Evolutionary conservation across 306 rosid genomes (phyloP).

Genomic region (Begonia fuchsioides): DNA sequence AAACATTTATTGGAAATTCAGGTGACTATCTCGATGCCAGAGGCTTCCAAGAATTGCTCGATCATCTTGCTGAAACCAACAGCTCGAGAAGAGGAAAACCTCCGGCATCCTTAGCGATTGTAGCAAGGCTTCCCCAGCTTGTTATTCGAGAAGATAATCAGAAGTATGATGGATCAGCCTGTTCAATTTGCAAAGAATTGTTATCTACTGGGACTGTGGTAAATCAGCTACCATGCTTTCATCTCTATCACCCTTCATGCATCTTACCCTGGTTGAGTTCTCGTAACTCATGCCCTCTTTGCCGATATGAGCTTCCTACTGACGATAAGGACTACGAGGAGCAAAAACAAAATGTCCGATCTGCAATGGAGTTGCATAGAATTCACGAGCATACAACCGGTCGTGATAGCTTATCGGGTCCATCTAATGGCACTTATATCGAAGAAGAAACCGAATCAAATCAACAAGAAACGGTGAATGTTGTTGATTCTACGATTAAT

Average conservation of each 20-base stretch:
- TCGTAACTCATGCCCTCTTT: conserved; percentile 87
- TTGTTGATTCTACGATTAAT: conserved; percentile 12
- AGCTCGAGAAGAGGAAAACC: conserved; percentile 81
- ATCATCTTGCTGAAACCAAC: conserved; percentile 61
- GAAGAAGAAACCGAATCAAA: conserved; percentile 20
- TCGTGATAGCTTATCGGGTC: conserved; percentile 29
- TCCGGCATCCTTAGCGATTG: conserved; percentile 54
- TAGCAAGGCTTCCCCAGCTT: conserved; percentile 42
- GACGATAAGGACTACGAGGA: conserved; percentile 85
- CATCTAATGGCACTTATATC: conserved; percentile 27
- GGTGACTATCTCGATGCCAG: conserved; percentile 58
- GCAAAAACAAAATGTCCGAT: conserved; percentile 30
- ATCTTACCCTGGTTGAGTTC: conserved; percentile 86
- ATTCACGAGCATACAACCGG: conserved; percentile 22
- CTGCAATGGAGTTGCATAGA: conserved; percentile 23
- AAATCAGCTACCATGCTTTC: conserved; percentile 77
- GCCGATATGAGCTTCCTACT: conserved; percentile 88
- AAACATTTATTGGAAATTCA: conserved; percentile 31
- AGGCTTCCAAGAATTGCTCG: conserved; percentile 55
- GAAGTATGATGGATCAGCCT: conserved; percentile 47
- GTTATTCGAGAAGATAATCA: conserved; percentile 43
- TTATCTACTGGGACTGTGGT: conserved; percentile 42
- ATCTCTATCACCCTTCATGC: conserved; percentile 71
- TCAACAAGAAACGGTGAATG: conserved; percentile 16
- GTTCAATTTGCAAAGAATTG: conserved; percentile 88